These are phyloP conservation scores for Wallacemonas collosoma DNA, from an alignment of 208 protist genomes.

Conservation along the genomic window DNA sequence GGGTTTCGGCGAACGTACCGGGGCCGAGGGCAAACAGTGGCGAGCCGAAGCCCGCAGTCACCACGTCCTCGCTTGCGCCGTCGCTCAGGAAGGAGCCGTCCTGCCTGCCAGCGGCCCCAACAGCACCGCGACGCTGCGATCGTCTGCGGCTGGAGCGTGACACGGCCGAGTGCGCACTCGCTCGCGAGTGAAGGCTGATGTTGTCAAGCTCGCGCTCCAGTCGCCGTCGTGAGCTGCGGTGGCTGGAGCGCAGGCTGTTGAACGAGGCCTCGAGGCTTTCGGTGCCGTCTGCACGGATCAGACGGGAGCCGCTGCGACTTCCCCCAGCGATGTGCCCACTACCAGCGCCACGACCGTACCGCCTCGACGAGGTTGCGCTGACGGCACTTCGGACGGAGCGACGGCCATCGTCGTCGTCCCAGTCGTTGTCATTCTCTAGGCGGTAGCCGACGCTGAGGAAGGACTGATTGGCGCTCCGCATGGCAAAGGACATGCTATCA, in stretches of 20 bases:
- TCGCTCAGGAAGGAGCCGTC: constrained; percentile 6
- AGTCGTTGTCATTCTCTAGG: constrained; percentile 9
- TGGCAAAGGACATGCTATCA: constrained; percentile 15
- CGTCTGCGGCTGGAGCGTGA: neutral
- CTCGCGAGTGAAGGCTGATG: constrained; percentile 3
- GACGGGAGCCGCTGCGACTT: neutral
- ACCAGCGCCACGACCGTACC: too few species aligned
- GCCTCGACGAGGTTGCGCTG: constrained; percentile 2
- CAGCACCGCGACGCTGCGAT: too few species aligned
- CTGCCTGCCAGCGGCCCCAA: too few species aligned
- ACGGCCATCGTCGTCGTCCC: constrained; percentile 13
- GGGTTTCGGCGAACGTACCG: constrained; percentile 9
- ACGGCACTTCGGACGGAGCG: constrained; percentile 12
- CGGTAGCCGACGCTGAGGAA: constrained; percentile 15
- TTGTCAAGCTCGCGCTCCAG: neutral
- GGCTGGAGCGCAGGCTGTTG: constrained; percentile 13
- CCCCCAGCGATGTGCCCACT: neutral
- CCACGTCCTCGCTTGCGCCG: constrained; percentile 11
- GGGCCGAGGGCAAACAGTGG: constrained; percentile 7
- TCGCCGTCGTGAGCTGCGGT: constrained; percentile 7
- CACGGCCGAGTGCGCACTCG: neutral
- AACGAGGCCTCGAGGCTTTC: constrained; percentile 8
- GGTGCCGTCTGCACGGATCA: neutral
- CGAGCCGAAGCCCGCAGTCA: constrained; percentile 3
- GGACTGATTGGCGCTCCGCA: constrained; percentile 11